Evolutionary conservation across 2,329 filamentous ascomycete species (phyloP).

Genomic region (Fusarium annulatum): DNA sequence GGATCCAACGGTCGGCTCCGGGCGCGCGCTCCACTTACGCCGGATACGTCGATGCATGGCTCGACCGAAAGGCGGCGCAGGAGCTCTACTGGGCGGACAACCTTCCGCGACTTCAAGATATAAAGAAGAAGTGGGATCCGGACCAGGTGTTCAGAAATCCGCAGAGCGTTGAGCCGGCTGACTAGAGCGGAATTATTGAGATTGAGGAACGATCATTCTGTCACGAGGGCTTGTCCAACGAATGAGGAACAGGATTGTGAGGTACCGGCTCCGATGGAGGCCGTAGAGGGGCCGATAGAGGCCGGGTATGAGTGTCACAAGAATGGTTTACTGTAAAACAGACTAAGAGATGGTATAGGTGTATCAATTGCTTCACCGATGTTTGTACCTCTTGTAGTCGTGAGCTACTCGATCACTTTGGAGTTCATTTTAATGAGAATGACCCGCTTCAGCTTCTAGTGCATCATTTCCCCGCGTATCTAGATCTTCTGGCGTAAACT

Average conservation of each 20-base stretch:
- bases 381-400: not conserved
- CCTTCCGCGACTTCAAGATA: slow-evolving; percentile 46
- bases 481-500: slow-evolving; percentile 22
- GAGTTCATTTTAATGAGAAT: not conserved
- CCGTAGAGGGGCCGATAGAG: slow-evolving; percentile 27
- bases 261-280: slow-evolving; percentile 20
- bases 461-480: slow-evolving; percentile 21
- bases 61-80: slow-evolving; percentile 54
- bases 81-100: slow-evolving; percentile 53
- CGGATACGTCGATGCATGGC: slow-evolving; percentile 68
- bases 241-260: not conserved
- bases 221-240: not conserved
- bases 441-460: slow-evolving; percentile 27
- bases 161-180: slow-evolving; percentile 47
- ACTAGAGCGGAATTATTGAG: slow-evolving; percentile 50
- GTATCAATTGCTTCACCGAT: not conserved
- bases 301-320: slow-evolving; percentile 1
- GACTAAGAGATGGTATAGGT: not conserved
- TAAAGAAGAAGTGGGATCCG: slow-evolving; percentile 53
- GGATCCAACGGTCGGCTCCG: slow-evolving; percentile 47
- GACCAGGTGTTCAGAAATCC: slow-evolving; percentile 54
- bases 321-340: not conserved
- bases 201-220: not conserved
- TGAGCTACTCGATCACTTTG: not conserved
- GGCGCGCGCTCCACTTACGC: slow-evolving; percentile 65